Evolutionary conservation across 2,329 filamentous ascomycete genomes (phyloP), one percentile per base, ranked within the genome.

Genomic region (Cyphellophora attinorum): DNA sequence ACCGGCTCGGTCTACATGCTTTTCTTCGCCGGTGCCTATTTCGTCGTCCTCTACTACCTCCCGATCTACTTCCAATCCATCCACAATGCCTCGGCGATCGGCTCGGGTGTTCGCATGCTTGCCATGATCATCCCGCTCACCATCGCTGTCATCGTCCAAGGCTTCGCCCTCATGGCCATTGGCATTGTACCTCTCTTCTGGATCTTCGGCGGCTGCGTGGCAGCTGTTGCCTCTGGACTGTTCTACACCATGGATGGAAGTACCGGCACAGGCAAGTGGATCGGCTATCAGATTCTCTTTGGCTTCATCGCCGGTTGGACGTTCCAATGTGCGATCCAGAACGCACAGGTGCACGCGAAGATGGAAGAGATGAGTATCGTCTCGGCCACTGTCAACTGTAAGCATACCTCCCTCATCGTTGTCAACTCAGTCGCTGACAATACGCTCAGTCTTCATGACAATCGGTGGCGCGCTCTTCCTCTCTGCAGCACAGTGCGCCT

Each of bases 41-140:
- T 56, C 13, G 42, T 54, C 6, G 46, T 45, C 5, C 34, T 42
- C 12, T 59, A 51, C 38, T 60, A 58, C 35, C 42, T 60, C n/a
- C 45, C 56, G 4, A 49, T 62, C 2, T 65, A 60, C 35, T 65
- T 64, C 35, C 63, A 66, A 31, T 51, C 55, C 4, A 55, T 65
- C 5, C 52, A 48, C 13, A 49, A 53, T 6, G 50, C 53, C 6
- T 48, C 52, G 0, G 56, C 61, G 0, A 40, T 59, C 4, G 51
- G 58, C 38, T 61, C 57, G 33, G 62, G 61, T 2, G 52, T 64
- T 0, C 47, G 58, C 11, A 42, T 59, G 16, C 46, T 64, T 3
- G 60, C 61, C 1, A 51, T 49, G 16, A 62, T 54, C 5, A 30
- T 31, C 10, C 30, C 45, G 17, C 18, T 36, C 12, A 6, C 31